phyloP scores from a whole-genome alignment of 768 basidiomycete species.

The Kwoniella sp. region DNA sequence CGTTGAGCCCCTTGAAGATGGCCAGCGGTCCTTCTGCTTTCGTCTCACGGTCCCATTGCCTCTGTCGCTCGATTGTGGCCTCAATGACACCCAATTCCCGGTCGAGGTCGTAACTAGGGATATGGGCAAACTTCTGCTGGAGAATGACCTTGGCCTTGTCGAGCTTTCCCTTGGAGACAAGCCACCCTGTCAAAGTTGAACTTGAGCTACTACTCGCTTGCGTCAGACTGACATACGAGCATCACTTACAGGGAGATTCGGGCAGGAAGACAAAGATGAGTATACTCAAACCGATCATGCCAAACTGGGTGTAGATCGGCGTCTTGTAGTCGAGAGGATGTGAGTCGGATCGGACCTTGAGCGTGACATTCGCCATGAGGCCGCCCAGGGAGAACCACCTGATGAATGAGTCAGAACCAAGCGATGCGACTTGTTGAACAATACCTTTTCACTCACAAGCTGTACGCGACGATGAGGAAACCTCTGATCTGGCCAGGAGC shows the following conservation, averaged over 20 bases:
- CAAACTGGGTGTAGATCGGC: slow-evolving; percentile 43
- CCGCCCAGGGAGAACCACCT: slow-evolving; percentile 38
- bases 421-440: background rate
- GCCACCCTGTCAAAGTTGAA: slow-evolving; percentile 26
- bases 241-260: slow-evolving; percentile 32
- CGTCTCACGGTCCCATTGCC: slow-evolving; percentile 7
- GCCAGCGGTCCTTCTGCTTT: slow-evolving; percentile 22
- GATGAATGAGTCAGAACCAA: background rate
- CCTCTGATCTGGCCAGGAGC: slow-evolving; percentile 41
- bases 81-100: slow-evolving; percentile 31
- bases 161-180: slow-evolving; percentile 23
- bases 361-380: slow-evolving; percentile 25
- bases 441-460: slow-evolving; percentile 21
- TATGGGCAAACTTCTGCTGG: background rate
- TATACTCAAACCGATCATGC: slow-evolving; percentile 27
- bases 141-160: slow-evolving; percentile 29
- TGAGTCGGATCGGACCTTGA: slow-evolving; percentile 13
- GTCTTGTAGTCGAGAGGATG: slow-evolving; percentile 29
- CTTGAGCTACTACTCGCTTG: background rate
- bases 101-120: slow-evolving; percentile 28
- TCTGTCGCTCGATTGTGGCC: slow-evolving; percentile 28
- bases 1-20: slow-evolving; percentile 35
- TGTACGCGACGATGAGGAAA: slow-evolving; percentile 36
- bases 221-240: background rate
- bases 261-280: slow-evolving; percentile 38